Evolutionary conservation across 805 yeast genomes (phyloP).

Genomic region (Barnettozyma californica): DNA sequence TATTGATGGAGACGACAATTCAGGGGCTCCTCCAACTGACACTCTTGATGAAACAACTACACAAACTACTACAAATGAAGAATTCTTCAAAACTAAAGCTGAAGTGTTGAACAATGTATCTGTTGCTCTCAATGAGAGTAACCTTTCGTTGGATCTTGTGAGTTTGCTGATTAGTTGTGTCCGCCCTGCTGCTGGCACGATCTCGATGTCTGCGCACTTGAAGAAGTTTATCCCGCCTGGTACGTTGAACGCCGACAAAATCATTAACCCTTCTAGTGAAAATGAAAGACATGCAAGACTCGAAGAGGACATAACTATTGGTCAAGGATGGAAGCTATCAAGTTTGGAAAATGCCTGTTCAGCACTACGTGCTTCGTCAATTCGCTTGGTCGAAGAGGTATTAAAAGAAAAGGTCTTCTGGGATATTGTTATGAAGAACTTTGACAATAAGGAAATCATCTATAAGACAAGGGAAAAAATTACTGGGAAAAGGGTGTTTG

Average conservation of each 20-base stretch:
- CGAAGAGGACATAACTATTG: constrained; percentile 24
- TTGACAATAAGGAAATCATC: constrained; percentile 49
- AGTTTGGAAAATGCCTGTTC: constrained; percentile 53
- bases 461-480: constrained; percentile 60
- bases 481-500: constrained; percentile 49
- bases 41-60: constrained; percentile 8
- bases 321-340: constrained; percentile 78
- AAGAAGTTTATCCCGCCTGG: constrained; percentile 72
- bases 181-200: constrained; percentile 79
- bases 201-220: constrained; percentile 84
- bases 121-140: constrained; percentile 81
- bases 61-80: constrained; percentile 25
- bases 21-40: not conserved
- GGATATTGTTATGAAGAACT: constrained; percentile 35
- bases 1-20: not conserved
- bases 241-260: constrained; percentile 49
- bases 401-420: constrained; percentile 63
- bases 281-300: constrained; percentile 20
- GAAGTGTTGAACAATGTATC: constrained; percentile 49
- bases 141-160: constrained; percentile 81
- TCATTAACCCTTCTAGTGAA: constrained; percentile 18
- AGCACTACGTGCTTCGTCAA: constrained; percentile 46
- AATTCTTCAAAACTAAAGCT: constrained; percentile 45
- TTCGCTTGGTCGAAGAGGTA: constrained; percentile 48
- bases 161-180: constrained; percentile 75